Conservation (phyloP, 2,329 filamentous ascomycete species). For the Cordyceps militaris region DNA sequence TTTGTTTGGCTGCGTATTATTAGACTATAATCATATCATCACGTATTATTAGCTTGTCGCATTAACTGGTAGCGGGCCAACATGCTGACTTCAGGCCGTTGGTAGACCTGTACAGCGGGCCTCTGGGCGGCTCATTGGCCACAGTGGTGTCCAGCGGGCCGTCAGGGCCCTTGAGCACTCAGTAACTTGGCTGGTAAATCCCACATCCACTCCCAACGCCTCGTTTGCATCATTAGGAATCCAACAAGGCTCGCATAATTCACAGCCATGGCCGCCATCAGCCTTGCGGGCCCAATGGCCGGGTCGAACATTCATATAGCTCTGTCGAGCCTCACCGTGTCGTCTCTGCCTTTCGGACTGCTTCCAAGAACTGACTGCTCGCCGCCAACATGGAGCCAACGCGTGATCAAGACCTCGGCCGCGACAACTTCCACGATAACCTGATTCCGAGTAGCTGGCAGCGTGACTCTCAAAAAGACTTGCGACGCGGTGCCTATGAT, state of each 20-base stretch:
- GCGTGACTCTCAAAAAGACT: background rate
- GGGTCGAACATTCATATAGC: background rate
- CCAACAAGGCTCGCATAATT: background rate
- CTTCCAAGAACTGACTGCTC: background rate
- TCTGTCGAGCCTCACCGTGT: background rate
- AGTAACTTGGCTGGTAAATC: background rate
- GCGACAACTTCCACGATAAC: background rate
- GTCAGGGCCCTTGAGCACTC: background rate
- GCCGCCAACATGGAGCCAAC: background rate
- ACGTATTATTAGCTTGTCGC: background rate
- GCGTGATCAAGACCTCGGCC: background rate
- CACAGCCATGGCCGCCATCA: background rate
- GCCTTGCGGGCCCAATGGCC: background rate
- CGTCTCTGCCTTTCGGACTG: background rate
- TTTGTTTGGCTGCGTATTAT: background rate
- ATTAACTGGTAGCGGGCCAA: background rate
- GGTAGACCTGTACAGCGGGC: background rate
- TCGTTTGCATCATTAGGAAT: conserved; percentile 4
- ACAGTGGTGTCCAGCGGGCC: background rate
- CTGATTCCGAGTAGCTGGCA: background rate
- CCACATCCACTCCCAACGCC: background rate
- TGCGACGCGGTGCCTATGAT: background rate
- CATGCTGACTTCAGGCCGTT: background rate
- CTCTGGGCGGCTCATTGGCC: background rate
- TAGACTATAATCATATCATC: background rate